Conservation (phyloP, 2,329 filamentous ascomycete genomes). For the Phialophora expanda region DNA sequence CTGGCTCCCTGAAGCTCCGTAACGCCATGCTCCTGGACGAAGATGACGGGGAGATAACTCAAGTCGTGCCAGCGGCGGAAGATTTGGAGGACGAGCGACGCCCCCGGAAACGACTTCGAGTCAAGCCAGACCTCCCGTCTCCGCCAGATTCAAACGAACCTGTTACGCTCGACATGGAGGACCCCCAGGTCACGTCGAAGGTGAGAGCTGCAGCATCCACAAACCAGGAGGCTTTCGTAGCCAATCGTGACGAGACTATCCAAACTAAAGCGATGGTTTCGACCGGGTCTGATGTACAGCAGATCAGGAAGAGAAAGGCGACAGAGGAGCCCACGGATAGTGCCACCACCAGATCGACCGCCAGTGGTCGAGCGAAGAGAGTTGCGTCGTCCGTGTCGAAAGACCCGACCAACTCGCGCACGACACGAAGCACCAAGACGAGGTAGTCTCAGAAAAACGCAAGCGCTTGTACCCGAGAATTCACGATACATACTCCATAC, state of each 20-base stretch:
- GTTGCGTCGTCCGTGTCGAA: conserved; percentile 24
- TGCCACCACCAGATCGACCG: conserved; percentile 24
- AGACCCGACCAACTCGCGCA: conserved; percentile 4
- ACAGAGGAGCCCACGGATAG: conserved; percentile 23
- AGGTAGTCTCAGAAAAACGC: background rate
- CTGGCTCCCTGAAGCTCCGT: background rate
- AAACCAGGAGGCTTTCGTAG: background rate
- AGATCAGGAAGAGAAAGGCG: conserved; percentile 35
- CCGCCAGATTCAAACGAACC: conserved; percentile 19
- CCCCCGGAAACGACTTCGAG: conserved; percentile 28
- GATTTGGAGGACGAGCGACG: conserved; percentile 18
- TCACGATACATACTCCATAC: background rate
- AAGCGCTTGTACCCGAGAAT: background rate
- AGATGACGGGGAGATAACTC: conserved; percentile 4
- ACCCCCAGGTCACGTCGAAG: background rate
- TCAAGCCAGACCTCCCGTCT: conserved; percentile 18
- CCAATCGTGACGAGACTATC: background rate
- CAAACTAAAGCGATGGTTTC: conserved; percentile 1
- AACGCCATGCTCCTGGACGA: background rate
- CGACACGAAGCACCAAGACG: conserved; percentile 22
- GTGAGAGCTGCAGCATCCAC: background rate
- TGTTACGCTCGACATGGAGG: conserved; percentile 11
- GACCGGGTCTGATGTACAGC: conserved; percentile 2
- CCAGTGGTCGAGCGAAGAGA: conserved; percentile 34
- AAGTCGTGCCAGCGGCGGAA: background rate